A percentile compares a stretch with the other conserved stretches of the same genome.
phyloP scores from a whole-genome alignment of 2,329 filamentous ascomycete genomes.

The Pseudopyricularia javanii region DNA sequence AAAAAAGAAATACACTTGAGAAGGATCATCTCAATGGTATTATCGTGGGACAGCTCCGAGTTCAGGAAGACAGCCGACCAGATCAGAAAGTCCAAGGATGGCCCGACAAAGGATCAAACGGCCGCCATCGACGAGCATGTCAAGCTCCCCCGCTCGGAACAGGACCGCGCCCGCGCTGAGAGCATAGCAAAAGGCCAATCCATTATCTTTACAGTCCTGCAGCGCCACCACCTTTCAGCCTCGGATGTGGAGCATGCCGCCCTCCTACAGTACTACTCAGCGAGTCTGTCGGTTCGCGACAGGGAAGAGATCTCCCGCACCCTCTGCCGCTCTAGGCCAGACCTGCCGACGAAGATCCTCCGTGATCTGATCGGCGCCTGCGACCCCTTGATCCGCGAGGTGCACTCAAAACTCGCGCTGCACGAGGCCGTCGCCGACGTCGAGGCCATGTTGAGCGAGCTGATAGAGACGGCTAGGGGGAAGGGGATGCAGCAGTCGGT shows the following conservation, averaged over 20 bases:
- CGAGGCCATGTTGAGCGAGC: slow-evolving; percentile 58
- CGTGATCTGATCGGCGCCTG: slow-evolving; percentile 54
- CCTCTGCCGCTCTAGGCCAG: slow-evolving; percentile 56
- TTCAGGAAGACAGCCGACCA: slow-evolving; percentile 53
- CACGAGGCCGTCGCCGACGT: slow-evolving; percentile 54
- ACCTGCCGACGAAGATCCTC: slow-evolving; percentile 58
- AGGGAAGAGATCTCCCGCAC: slow-evolving; percentile 57
- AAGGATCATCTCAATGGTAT: slow-evolving; percentile 61
- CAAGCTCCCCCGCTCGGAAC: slow-evolving; percentile 31
- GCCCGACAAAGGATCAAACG: slow-evolving; percentile 48
- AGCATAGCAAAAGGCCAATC: slow-evolving; percentile 42
- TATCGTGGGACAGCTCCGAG: slow-evolving; percentile 61
- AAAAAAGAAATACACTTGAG: neutral
- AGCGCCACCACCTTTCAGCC: slow-evolving; percentile 30
- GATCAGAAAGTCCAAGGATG: slow-evolving; percentile 49
- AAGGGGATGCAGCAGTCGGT: slow-evolving; percentile 23
- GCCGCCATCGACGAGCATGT: slow-evolving; percentile 48
- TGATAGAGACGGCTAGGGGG: slow-evolving; percentile 48
- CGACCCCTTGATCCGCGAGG: slow-evolving; percentile 59
- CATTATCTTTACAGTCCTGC: slow-evolving; percentile 56
- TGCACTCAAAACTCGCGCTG: slow-evolving; percentile 62
- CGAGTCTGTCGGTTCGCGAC: slow-evolving; percentile 60
- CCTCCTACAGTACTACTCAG: slow-evolving; percentile 58
- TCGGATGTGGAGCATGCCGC: slow-evolving; percentile 47
- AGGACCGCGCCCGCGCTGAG: slow-evolving; percentile 43